Evolutionary conservation across 2,329 filamentous ascomycete species (phyloP).

Genomic region (Dendrostoma leiphaemia): DNA sequence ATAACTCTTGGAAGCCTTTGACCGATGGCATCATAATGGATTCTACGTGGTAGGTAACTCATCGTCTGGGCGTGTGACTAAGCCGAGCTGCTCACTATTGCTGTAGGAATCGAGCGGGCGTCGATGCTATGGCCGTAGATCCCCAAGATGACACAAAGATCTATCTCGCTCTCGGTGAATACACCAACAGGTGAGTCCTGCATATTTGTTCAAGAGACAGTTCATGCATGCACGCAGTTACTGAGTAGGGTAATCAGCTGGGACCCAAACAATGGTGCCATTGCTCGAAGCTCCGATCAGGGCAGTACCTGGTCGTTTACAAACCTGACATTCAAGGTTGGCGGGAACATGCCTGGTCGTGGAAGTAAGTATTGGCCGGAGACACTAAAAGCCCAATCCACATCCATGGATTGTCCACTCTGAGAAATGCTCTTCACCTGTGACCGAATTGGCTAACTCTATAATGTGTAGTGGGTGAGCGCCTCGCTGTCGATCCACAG

Average conservation of each 20-base stretch:
- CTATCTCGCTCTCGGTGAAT: conserved; percentile 55
- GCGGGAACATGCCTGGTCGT: conserved; percentile 61
- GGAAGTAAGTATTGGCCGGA: conserved; percentile 40
- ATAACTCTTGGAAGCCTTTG: conserved; percentile 33
- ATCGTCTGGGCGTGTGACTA: neutral
- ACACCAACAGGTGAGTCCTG: conserved; percentile 47
- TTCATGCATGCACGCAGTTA: no score
- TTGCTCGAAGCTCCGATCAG: conserved; percentile 52
- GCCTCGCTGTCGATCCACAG: conserved; percentile 56
- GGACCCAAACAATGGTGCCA: conserved; percentile 54
- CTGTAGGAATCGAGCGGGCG: conserved; percentile 52
- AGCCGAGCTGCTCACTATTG: neutral
- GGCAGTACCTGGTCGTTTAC: conserved; percentile 51
- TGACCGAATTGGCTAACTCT: neutral
- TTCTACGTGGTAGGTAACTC: conserved; percentile 10
- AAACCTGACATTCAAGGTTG: conserved; percentile 56
- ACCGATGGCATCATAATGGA: conserved; percentile 17
- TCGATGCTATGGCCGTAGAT: conserved; percentile 56
- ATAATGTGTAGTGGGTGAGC: conserved; percentile 43
- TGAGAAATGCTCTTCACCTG: no score
- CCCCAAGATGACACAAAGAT: conserved; percentile 50
- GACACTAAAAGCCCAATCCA: no score
- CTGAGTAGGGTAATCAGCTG: conserved; percentile 21
- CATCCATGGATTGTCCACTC: no score
- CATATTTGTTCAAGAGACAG: neutral